phyloP scores from a whole-genome alignment of 495 filamentous ascomycete species.

The Penicillium canescens region DNA sequence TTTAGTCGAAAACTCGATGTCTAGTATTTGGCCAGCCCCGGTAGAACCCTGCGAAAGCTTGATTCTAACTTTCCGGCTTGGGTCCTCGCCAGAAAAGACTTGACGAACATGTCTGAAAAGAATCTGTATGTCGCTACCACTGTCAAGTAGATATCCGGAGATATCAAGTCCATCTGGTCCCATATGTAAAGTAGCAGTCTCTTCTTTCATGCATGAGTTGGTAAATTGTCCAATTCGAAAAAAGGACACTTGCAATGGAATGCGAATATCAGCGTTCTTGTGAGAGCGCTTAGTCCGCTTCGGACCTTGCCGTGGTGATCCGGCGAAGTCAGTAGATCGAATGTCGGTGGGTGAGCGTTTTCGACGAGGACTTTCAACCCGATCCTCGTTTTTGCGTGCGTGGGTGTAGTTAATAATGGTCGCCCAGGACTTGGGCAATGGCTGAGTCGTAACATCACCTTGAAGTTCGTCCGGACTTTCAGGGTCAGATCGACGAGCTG shows the following conservation, averaged over 20 bases:
- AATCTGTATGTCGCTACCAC: conserved; percentile 7
- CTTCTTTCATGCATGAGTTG: conserved; percentile 4
- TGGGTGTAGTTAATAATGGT: conserved; percentile 1
- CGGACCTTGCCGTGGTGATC: conserved; percentile 8
- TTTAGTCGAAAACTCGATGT: conserved; percentile 36
- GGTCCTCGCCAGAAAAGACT: conserved; percentile 16
- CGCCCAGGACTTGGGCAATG: conserved; percentile 15
- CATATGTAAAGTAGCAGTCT: conserved; percentile 13
- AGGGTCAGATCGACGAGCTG: conserved; percentile 1
- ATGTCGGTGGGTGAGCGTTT: conserved; percentile 37
- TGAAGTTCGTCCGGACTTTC: conserved; percentile 50
- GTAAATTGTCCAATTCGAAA: conserved; percentile 25
- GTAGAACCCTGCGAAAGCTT: conserved; percentile 24
- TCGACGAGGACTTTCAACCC: conserved; percentile 1
- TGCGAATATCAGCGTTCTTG: conserved; percentile 5
- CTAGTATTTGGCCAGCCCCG: conserved; percentile 21
- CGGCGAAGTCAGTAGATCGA: conserved; percentile 25
- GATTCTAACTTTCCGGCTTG: conserved; percentile 38
- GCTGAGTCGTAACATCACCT: conserved; percentile 34
- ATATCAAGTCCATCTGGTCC: conserved; percentile 11
- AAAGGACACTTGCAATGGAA: conserved; percentile 9
- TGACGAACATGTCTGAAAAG: conserved; percentile 21
- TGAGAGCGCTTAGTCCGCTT: conserved; percentile 20
- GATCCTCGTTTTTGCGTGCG: background rate
- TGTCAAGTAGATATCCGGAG: background rate